A percentile compares a stretch with the other conserved stretches of the same genome.
Evolutionary conservation across 139 green algal species (phyloP).

Genomic region (Coccomyxa sp.): DNA sequence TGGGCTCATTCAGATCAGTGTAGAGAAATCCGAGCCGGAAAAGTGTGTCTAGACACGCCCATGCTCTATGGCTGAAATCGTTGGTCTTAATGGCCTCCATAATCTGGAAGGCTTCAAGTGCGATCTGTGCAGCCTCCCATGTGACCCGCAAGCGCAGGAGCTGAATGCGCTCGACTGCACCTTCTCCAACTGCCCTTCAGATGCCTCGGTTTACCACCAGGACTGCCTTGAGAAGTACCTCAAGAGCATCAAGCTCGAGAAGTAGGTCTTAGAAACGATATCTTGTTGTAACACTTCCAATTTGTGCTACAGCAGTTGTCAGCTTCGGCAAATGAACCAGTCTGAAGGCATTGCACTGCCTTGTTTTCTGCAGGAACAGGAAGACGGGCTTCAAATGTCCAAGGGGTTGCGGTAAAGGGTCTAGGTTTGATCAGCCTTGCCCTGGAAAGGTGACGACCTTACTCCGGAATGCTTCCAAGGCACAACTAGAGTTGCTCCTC

Average conservation of each 20-base stretch:
- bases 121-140: constrained; percentile 66
- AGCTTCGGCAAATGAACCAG: too few relatives aligned
- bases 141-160: constrained; percentile 63
- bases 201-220: constrained; percentile 72
- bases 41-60: not conserved
- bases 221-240: constrained; percentile 85
- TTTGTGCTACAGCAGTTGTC: not conserved
- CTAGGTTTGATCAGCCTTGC: constrained; percentile 50
- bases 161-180: constrained; percentile 77
- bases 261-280: constrained; percentile 32
- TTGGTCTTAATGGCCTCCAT: constrained; percentile 23
- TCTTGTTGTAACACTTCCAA: not conserved
- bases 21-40: too few relatives aligned
- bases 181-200: constrained; percentile 59
- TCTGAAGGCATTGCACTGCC: too few relatives aligned
- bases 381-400: constrained; percentile 92
- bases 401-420: constrained; percentile 72
- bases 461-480: not conserved
- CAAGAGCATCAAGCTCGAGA: constrained; percentile 59
- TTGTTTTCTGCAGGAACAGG: constrained; percentile 53
- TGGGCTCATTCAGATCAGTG: too few relatives aligned
- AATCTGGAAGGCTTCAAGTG: constrained; percentile 38
- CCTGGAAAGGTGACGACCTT: constrained; percentile 59
- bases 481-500: not conserved
- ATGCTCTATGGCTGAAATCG: constrained; percentile 8